Evolutionary conservation across 768 basidiomycete genomes (phyloP), one percentile per base, ranked within the genome.

Genomic region (Tremella fuciformis): DNA sequence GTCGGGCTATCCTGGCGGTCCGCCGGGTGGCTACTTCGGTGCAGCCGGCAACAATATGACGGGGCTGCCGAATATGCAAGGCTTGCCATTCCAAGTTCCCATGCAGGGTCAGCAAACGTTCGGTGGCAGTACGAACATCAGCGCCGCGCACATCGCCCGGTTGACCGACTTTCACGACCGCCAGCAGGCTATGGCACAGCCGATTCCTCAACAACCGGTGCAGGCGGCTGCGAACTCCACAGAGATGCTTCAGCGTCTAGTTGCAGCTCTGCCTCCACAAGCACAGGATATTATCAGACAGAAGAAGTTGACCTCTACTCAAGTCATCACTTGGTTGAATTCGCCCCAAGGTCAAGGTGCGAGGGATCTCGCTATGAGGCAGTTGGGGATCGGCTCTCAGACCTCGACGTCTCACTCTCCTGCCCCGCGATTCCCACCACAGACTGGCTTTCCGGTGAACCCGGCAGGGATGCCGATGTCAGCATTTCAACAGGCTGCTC

Each of bases 151-250:
- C 13, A 42, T 64, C 44, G 60, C 55, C 13, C 58, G 54, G 42
- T 51, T 68, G 21, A 60, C 57, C 21, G 60, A 64, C 15, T 62
- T 63, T 22, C 62, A 64, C 42, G 47, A 66, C 13, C 54, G 62
- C 38, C 65, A 66, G 37, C 53, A 56, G 18, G 57, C 50, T 21
- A 34, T 52, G 26, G 21, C 56, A 8, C 44, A 19, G 38, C 50
- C 41, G 24, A 24, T 51, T 4, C 29, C 29, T 41, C 58, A 60
- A 25, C 24, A 49, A 37, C 21, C n/a, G n/a, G 42, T 11, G 34
- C 59, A 49, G 18, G 38, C 51, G 34, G 39, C 21, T 37, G 37
- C 8, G 40, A 59, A 18, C 34, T 42, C 18, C 47, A 48, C 41
- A 37, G 41, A 16, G 37, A 53, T 48, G 34, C 24, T 21, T 40